A percentile compares a stretch with the other conserved stretches of the same genome.
These are phyloP conservation scores for Fusarium goolgardi DNA, from an alignment of 2,329 filamentous ascomycete species.

Conservation along the genomic window DNA sequence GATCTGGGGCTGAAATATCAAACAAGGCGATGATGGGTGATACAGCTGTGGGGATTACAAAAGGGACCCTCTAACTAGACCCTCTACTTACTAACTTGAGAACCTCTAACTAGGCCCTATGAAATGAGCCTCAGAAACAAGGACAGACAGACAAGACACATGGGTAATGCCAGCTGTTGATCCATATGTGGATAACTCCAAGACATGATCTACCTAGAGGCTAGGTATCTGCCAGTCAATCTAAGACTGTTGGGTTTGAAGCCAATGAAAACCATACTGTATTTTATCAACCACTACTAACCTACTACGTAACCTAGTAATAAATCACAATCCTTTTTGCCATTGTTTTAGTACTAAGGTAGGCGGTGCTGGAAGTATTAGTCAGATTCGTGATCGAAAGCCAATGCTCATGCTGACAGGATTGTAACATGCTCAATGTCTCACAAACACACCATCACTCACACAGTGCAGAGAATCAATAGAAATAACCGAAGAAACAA, in stretches of 20 bases:
- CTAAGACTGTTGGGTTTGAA: background rate
- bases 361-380: constrained; percentile 29
- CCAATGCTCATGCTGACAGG: constrained; percentile 15
- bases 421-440: constrained; percentile 9
- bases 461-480: background rate
- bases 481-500: background rate
- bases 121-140: constrained; percentile 15
- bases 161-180: constrained; percentile 5
- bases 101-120: background rate
- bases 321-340: background rate
- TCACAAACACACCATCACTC: constrained; percentile 1
- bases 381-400: constrained; percentile 14
- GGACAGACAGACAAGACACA: constrained; percentile 11
- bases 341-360: background rate
- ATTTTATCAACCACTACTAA: background rate
- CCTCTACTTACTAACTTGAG: background rate
- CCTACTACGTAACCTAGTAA: background rate
- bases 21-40: constrained; percentile 8
- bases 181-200: constrained; percentile 1
- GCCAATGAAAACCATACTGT: background rate
- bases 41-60: constrained; percentile 22
- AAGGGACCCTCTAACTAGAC: background rate
- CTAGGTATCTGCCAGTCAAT: background rate
- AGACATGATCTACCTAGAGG: background rate
- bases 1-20: constrained; percentile 16